These are phyloP conservation scores for Leishmania guyanensis DNA, from an alignment of 208 protist genomes.

Conservation along the genomic window DNA sequence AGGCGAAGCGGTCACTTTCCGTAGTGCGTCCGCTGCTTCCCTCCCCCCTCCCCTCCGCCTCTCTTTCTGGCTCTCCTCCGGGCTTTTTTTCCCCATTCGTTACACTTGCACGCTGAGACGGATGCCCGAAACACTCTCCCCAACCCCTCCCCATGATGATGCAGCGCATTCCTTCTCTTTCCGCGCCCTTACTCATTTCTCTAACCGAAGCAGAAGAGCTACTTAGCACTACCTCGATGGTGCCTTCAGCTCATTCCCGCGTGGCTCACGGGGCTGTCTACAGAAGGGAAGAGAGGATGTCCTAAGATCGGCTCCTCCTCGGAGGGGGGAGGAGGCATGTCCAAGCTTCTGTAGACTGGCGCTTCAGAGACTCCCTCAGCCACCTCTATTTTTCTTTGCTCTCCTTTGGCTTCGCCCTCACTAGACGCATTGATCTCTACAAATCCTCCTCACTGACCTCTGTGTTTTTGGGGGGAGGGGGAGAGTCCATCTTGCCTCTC, in stretches of 20 bases:
- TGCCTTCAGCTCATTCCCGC: not conserved
- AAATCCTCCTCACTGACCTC: not conserved
- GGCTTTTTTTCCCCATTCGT: not conserved
- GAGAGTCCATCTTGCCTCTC: no score
- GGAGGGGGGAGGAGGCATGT: not conserved
- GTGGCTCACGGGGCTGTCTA: not conserved
- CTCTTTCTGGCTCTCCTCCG: not conserved
- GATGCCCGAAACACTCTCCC: not conserved
- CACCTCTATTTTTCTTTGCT: no score
- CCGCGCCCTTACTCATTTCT: not conserved
- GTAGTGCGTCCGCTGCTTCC: not conserved
- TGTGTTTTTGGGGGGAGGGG: not conserved
- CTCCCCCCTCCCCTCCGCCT: not conserved
- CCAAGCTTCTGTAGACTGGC: no score
- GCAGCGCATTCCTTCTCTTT: not conserved
- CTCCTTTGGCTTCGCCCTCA: no score
- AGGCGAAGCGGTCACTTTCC: not conserved
- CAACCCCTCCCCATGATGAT: not conserved
- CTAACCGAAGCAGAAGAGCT: not conserved
- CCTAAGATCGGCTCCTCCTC: no score
- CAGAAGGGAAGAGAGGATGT: no score
- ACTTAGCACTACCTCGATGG: not conserved
- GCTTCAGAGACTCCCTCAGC: no score
- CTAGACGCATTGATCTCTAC: not conserved
- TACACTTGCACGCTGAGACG: not conserved